Conservation (phyloP, 345 rosid species). For the Raphanus raphanistrum region DNA sequence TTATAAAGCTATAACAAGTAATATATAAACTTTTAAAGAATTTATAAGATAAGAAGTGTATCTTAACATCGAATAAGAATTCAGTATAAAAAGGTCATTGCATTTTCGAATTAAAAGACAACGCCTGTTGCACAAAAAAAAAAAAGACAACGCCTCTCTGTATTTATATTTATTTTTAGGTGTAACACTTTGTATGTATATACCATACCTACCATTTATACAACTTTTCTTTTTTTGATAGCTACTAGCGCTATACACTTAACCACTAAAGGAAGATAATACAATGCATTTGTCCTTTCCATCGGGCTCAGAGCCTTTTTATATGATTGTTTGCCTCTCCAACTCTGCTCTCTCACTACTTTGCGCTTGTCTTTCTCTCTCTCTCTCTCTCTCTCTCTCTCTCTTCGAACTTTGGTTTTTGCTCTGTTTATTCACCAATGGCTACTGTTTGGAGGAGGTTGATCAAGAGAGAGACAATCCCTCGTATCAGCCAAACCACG, state of each 20-base stretch:
- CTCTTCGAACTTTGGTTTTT: conserved; percentile 6
- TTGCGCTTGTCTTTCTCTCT: background rate
- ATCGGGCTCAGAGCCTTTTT: conserved; percentile 13
- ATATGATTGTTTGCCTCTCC: background rate
- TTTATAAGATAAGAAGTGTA: background rate
- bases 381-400: background rate
- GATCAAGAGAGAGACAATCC: conserved; percentile 43
- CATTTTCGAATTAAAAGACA: no score
- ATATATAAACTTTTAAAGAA: background rate
- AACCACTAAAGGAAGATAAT: background rate
- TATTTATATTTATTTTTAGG: no score
- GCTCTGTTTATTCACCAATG: conserved; percentile 41
- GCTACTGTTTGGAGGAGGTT: conserved; percentile 48
- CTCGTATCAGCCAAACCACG: conserved; percentile 21
- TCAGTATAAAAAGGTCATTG: background rate
- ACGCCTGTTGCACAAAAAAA: no score
- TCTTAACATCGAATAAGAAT: background rate
- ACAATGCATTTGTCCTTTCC: background rate
- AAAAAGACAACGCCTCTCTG: no score
- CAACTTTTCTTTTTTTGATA: background rate
- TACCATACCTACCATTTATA: background rate
- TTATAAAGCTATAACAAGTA: background rate
- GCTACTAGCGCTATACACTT: background rate
- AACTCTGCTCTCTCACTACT: background rate
- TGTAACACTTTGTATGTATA: no score